Conservation (phyloP, 2,329 filamentous ascomycete species). For the Sclerotinia trifoliorum region DNA sequence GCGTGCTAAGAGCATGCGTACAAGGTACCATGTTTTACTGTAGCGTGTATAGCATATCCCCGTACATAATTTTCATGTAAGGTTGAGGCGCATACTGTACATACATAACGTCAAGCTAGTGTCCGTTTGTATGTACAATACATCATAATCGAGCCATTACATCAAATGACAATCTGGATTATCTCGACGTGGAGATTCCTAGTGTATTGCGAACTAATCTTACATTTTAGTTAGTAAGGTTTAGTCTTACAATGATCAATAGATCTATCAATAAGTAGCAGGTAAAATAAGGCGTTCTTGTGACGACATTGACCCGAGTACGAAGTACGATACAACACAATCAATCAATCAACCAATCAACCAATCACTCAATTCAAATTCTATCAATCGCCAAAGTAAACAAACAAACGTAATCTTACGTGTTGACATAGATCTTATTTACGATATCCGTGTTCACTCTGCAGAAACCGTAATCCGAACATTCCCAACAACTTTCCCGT, state of each 20-base stretch:
- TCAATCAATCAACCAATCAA: not conserved
- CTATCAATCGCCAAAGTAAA: not conserved
- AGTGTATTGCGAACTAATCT: not conserved
- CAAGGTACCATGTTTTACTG: slow-evolving; percentile 1
- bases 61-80: slow-evolving; percentile 2
- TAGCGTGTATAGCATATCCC: slow-evolving; percentile 9
- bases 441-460: not conserved
- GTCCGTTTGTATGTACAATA: not conserved
- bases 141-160: slow-evolving; percentile 13
- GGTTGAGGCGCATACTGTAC: not conserved
- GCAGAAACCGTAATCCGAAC: not conserved
- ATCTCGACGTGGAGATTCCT: not conserved
- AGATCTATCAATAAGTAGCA: not conserved
- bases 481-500: slow-evolving; percentile 14
- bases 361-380: not conserved
- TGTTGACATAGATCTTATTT: slow-evolving; percentile 7
- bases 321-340: not conserved
- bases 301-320: not conserved
- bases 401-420: not conserved
- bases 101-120: not conserved
- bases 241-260: slow-evolving; percentile 5
- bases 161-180: slow-evolving; percentile 3
- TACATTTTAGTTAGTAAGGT: not conserved
- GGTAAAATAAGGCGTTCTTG: slow-evolving; percentile 5
- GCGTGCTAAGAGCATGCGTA: slow-evolving; percentile 6